phyloP scores from a whole-genome alignment of 1,139 yeast genomes.

The Debaryomyces singareniensis region DNA sequence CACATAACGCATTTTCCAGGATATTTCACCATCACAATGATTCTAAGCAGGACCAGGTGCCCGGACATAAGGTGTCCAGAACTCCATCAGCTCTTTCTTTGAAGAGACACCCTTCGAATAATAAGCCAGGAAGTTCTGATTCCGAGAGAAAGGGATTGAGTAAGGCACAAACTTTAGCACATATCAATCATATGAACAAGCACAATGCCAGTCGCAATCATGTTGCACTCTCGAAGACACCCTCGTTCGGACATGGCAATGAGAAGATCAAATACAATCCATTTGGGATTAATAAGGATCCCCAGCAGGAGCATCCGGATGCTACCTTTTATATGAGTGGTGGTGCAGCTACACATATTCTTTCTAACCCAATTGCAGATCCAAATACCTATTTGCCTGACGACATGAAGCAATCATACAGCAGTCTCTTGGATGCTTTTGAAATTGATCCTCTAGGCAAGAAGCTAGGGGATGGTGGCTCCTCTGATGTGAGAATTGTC shows the following conservation, averaged over 20 bases:
- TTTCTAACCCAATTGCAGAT: conserved; percentile 60
- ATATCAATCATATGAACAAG: conserved; percentile 27
- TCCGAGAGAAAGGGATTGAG: conserved; percentile 15
- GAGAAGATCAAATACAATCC: conserved; percentile 44
- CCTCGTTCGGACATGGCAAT: conserved; percentile 4
- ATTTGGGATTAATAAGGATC: conserved; percentile 35
- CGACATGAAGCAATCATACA: conserved; percentile 44
- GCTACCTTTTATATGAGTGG: conserved; percentile 39
- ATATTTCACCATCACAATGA: conserved; percentile 16
- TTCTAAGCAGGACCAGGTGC: conserved; percentile 5
- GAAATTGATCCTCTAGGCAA: conserved; percentile 43
- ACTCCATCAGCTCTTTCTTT: conserved; percentile 24
- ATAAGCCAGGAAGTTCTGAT: conserved; percentile 2
- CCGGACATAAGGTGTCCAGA: conserved; percentile 9
- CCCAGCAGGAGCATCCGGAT: conserved; percentile 30
- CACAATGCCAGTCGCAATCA: conserved; percentile 20
- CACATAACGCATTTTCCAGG: conserved; percentile 22
- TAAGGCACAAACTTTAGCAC: conserved; percentile 36
- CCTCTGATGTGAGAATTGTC: conserved; percentile 56
- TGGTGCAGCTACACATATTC: conserved; percentile 33
- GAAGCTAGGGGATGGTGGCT: conserved; percentile 67
- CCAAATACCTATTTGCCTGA: conserved; percentile 63
- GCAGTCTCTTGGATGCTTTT: conserved; percentile 53
- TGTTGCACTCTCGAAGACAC: conserved; percentile 6
- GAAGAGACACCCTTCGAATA: conserved; percentile 20